Percentiles rank a stretch among this genome's conserved stretches.
These are phyloP conservation scores for Psilocybe azurescens DNA, from an alignment of 768 basidiomycete species.

Conservation along the genomic window DNA sequence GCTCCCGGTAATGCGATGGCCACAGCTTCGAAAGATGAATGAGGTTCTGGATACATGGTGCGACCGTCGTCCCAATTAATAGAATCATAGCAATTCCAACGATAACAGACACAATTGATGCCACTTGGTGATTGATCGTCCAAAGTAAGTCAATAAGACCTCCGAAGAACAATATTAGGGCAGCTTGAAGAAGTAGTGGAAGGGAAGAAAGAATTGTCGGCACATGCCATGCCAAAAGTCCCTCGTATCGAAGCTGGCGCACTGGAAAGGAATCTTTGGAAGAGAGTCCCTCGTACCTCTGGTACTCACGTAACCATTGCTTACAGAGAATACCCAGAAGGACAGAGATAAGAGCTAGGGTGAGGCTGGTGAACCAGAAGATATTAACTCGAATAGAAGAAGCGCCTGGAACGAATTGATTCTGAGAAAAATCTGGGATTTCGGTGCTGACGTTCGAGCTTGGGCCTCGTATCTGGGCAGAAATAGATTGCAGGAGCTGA, in stretches of 20 bases:
- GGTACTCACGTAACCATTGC: conserved; percentile 31
- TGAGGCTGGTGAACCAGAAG: conserved; percentile 27
- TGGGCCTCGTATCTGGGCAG: conserved; percentile 11
- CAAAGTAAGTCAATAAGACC: conserved; percentile 35
- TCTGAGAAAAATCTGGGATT: background rate
- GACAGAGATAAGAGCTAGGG: conserved; percentile 23
- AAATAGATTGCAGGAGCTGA: conserved; percentile 20
- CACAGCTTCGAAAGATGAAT: conserved; percentile 22
- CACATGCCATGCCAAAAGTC: conserved; percentile 33
- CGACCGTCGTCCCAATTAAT: conserved; percentile 21
- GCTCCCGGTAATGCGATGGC: conserved; percentile 12
- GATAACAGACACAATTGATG: conserved; percentile 21
- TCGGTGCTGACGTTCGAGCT: conserved; percentile 4
- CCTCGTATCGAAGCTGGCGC: conserved; percentile 34
- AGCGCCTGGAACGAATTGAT: conserved; percentile 14
- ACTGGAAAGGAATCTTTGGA: conserved; percentile 25
- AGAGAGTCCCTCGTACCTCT: conserved; percentile 21
- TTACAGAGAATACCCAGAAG: conserved; percentile 27
- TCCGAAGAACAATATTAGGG: conserved; percentile 35
- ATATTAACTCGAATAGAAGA: conserved; percentile 23
- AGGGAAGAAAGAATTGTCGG: conserved; percentile 31
- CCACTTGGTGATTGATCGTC: conserved; percentile 25
- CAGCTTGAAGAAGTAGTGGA: conserved; percentile 33
- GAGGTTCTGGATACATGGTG: conserved; percentile 25
- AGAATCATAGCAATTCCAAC: conserved; percentile 26